Evolutionary conservation across 768 basidiomycete species (phyloP).

Genomic region (Russula sp.): DNA sequence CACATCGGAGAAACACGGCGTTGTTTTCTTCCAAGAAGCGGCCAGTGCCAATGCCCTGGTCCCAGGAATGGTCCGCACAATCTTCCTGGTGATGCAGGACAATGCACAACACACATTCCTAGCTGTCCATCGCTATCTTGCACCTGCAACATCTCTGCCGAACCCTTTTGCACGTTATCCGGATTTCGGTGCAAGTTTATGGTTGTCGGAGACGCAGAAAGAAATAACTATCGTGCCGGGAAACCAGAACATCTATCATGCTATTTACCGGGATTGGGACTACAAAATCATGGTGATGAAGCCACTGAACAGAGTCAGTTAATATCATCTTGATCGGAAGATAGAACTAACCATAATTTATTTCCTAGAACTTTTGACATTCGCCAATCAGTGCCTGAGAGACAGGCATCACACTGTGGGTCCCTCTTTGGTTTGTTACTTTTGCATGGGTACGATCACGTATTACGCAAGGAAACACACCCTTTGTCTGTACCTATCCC

Average conservation of each 20-base stretch:
- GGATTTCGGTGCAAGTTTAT: too few relatives aligned
- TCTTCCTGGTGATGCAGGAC: slow-evolving; percentile 1
- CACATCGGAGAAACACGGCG: neutral
- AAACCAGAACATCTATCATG: neutral
- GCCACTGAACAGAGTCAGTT: neutral
- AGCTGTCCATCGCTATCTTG: neutral
- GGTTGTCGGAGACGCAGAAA: too few relatives aligned
- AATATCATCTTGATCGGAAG: neutral
- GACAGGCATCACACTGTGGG: too few relatives aligned
- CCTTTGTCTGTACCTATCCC: too few relatives aligned
- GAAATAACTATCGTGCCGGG: too few relatives aligned
- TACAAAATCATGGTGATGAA: slow-evolving; percentile 4
- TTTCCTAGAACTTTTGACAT: too few relatives aligned
- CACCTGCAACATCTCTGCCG: neutral
- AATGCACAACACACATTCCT: neutral
- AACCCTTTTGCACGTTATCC: neutral
- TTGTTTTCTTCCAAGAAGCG: neutral
- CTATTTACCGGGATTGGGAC: neutral
- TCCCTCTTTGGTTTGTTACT: too few relatives aligned
- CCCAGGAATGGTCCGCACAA: neutral
- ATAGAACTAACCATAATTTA: too few relatives aligned
- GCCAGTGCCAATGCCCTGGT: neutral
- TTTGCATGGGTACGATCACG: too few relatives aligned
- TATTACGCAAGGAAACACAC: too few relatives aligned
- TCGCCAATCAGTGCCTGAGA: too few relatives aligned